Evolutionary conservation across 2,329 filamentous ascomycete species (phyloP), one percentile per base, ranked within the genome.

Genomic region (Neofusicoccum umdonicola): DNA sequence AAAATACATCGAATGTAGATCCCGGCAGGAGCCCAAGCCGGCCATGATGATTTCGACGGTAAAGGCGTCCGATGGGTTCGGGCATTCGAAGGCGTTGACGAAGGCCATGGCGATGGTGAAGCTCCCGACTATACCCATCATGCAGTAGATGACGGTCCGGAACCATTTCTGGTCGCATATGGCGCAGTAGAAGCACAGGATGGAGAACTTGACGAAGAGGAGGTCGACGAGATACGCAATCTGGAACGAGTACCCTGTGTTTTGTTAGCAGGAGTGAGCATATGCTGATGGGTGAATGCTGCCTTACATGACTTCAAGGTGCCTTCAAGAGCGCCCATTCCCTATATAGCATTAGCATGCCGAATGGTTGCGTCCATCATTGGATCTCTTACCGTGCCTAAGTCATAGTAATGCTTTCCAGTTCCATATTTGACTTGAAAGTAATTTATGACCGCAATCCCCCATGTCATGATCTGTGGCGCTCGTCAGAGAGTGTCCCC

Each of bases 141-240:
- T 72, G 2, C 61, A 62, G 64, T 76, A 68, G 13, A 76, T 70
- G 22, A 71, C 50, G 37, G 69, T 69, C 6, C 75, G 73, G 50
- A 76, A 74, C 4, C 68, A 72, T 37, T 63, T 69, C 19, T 76
- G 71, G 19, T 74, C 71, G n/a, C 74, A 74, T 35, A 77, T 76
- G 34, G 71, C 66, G 27, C 70, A 71, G 68, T 77, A 77, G 68
- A 77, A 77, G 31, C 74, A 67, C 34, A 76, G 66, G 48, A 76
- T 76, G 9, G 73, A 75, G 22, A 69, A 69, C 58, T 76, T 76
- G 57, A 76, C 69, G 56, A 75, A 73, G 67, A 71, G 70, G 31
- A 71, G 69, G 17, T 67, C 67, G 35, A 68, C 65, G 13, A 70
- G 45, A 64, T 74, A 74, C 8, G 69, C 58, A 17, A 73, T 71